phyloP scores from a whole-genome alignment of 1,284 basidiomycete genomes.

The Papiliotrema nemorosa region DNA sequence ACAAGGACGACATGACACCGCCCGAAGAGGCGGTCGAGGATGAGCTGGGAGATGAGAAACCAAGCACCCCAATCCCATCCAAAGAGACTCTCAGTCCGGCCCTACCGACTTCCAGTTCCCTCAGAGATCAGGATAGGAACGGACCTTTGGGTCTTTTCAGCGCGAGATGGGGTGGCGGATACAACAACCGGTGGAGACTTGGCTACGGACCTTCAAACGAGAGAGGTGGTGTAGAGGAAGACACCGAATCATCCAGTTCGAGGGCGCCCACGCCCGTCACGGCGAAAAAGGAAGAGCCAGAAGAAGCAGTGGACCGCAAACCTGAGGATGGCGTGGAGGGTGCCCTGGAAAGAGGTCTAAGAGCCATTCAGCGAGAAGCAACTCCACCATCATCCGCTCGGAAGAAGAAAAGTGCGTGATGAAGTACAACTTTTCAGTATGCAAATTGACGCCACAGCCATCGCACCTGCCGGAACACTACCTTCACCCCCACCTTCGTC shows the following conservation, averaged over 20 bases:
- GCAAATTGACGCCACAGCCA: constrained; percentile 14
- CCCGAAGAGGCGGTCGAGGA: constrained; percentile 4
- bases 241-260: constrained; percentile 2
- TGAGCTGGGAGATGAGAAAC: background rate
- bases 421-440: no score
- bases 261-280: background rate
- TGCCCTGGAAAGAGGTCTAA: background rate
- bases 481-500: constrained; percentile 28
- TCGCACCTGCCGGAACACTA: constrained; percentile 24
- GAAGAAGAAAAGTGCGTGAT: no score
- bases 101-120: no score
- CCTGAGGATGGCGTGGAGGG: background rate
- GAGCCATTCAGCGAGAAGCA: background rate
- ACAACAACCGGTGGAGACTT: constrained; percentile 19
- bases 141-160: background rate
- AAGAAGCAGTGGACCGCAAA: background rate
- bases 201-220: constrained; percentile 39
- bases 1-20: constrained; percentile 13
- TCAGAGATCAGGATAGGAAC: background rate
- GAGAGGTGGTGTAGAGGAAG: constrained; percentile 25
- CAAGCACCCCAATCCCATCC: background rate
- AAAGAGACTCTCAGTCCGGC: no score
- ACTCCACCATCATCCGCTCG: constrained; percentile 17
- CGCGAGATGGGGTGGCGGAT: background rate
- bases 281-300: background rate